Evolutionary conservation across 2,329 filamentous ascomycete genomes (phyloP), one percentile per base, ranked within the genome.

Genomic region (Fusarium sambucinum): DNA sequence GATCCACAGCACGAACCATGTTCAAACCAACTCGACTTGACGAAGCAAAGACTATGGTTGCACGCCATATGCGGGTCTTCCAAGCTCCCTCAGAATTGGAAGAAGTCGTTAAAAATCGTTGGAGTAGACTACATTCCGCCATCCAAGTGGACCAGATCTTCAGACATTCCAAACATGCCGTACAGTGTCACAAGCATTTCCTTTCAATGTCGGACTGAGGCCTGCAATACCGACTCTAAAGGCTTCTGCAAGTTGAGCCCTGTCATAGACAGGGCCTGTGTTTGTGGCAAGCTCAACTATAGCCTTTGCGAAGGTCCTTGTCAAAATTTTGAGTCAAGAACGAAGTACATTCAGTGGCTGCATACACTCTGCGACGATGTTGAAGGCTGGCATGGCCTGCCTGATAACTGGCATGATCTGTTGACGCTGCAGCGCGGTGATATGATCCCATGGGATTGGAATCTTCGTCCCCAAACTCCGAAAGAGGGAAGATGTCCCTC

Each of bases 361-460:
- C 3, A 2, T 4, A 8, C 5, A 1, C 30, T 38, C 3, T 50
- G 47, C 6, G 13, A 19, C 33, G 14, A 29, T 4, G 17, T 38
- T 1, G 12, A 35, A 25, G 32, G 4, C 16, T 37, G 46, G 46
- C 3, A 50, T 19, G 46, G 46, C 2, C 21, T 50, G 17, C 46
- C 46, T 6, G 0, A 42, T 1, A 19, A 37, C 5, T 70, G 67
- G 67, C 59, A 17, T 4, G 33, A 58, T 3, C 17, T 55, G 1
- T 5, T 54, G 1, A 4, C 17, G 0, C 53, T 40, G 3, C 37
- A n/a, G 0, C 50, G 30, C 8, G 27, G 10, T 3, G 68, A 70
- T 0, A 55, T 70, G 56, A 57, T 70, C 17, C 68, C 68, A n/a
- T 70, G 68, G 68, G 7, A 2, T 19, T 68, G 68, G 68, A 44